A percentile compares a stretch with the other conserved stretches of the same genome.
phyloP scores from a whole-genome alignment of 805 yeast genomes.

The Sugiyamaella americana region DNA sequence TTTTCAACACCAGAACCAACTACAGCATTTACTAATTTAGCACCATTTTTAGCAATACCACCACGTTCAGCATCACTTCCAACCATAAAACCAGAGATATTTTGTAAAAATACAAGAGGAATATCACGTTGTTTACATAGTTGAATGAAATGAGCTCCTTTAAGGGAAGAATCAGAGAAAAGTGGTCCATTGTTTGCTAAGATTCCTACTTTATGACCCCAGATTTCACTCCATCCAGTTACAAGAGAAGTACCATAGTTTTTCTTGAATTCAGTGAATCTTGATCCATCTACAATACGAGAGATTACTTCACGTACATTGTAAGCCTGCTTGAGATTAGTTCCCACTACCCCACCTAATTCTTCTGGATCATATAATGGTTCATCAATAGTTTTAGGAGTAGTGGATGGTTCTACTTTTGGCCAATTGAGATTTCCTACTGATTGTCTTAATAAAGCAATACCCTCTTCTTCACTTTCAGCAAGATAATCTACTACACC shows the following conservation, averaged over 20 bases:
- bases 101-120: conserved; percentile 30
- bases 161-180: conserved; percentile 28
- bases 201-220: conserved; percentile 29
- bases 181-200: conserved; percentile 31
- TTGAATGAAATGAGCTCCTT: conserved; percentile 32
- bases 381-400: conserved; percentile 15
- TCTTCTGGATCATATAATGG: conserved; percentile 28
- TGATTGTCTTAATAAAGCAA: conserved; percentile 25
- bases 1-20: conserved; percentile 32
- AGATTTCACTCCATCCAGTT: conserved; percentile 27
- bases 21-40: conserved; percentile 31
- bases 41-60: conserved; percentile 32
- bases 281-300: conserved; percentile 30
- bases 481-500: conserved; percentile 31
- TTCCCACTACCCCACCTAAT: conserved; percentile 28
- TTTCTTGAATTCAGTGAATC: conserved; percentile 28
- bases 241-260: conserved; percentile 29
- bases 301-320: conserved; percentile 31
- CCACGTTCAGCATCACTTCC: conserved; percentile 32
- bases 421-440: conserved; percentile 23
- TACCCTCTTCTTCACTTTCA: conserved; percentile 29
- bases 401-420: background rate
- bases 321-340: conserved; percentile 26
- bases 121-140: conserved; percentile 30
- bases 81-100: conserved; percentile 32